These are phyloP conservation scores for Coemansia sp. DNA, from an alignment of 192 early-diverging fungal species.

Conservation along the genomic window DNA sequence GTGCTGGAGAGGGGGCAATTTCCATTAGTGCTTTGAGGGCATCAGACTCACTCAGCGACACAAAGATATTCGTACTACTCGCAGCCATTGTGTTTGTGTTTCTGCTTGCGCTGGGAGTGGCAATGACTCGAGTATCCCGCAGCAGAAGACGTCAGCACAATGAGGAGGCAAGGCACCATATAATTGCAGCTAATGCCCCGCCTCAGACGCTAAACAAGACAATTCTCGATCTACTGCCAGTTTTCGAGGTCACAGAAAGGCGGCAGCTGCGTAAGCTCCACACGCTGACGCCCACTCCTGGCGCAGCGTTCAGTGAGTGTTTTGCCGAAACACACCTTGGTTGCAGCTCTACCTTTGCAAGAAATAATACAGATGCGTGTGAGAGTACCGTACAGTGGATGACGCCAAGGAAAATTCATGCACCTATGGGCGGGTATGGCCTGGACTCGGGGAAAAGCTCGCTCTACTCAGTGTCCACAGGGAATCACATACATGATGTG, in stretches of 20 bases:
- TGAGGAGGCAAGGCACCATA: slow-evolving; percentile 25
- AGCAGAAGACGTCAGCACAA: slow-evolving; percentile 30
- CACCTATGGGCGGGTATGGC: slow-evolving; percentile 15
- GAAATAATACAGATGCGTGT: not conserved
- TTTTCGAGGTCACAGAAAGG: slow-evolving; percentile 50
- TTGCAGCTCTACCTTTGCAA: not conserved
- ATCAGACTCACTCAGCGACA: slow-evolving; percentile 51
- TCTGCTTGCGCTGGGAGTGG: slow-evolving; percentile 50
- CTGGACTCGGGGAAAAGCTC: slow-evolving; percentile 31
- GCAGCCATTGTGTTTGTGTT: slow-evolving; percentile 54
- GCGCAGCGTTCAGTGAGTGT: slow-evolving; percentile 18
- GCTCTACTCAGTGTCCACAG: slow-evolving; percentile 1
- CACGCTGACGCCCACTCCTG: slow-evolving; percentile 11
- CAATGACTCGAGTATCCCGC: slow-evolving; percentile 52
- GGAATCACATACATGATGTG: not conserved
- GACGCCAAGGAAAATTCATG: not conserved
- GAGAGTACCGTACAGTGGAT: slow-evolving; percentile 14
- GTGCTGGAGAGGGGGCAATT: not conserved
- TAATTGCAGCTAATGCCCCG: slow-evolving; percentile 17
- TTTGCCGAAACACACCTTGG: slow-evolving; percentile 13
- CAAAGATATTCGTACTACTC: slow-evolving; percentile 54
- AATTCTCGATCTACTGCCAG: slow-evolving; percentile 48
- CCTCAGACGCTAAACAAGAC: slow-evolving; percentile 52
- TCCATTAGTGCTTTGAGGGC: slow-evolving; percentile 6
- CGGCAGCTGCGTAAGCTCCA: slow-evolving; percentile 35